These are phyloP conservation scores for Mycena chlorophos DNA, from an alignment of 768 basidiomycete genomes.

Conservation along the genomic window DNA sequence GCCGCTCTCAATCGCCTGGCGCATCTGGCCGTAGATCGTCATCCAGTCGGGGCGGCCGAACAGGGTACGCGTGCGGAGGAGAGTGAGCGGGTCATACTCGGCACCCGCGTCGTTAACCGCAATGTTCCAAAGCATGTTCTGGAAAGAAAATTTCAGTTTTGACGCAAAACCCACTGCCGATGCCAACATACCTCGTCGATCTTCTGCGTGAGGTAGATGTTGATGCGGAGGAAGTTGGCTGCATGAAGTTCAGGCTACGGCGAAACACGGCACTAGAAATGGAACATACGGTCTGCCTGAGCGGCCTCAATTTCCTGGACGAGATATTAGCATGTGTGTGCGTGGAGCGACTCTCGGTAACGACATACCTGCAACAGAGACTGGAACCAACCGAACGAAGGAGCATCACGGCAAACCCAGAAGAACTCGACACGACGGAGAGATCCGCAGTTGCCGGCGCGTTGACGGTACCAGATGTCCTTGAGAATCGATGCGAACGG, in stretches of 20 bases:
- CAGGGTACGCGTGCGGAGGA: constrained; percentile 84
- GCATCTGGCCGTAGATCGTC: constrained; percentile 72
- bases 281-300: constrained; percentile 79
- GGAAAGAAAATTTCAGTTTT: background rate
- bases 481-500: constrained; percentile 94
- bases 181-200: too few relatives aligned
- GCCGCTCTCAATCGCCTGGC: constrained; percentile 76
- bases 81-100: constrained; percentile 86
- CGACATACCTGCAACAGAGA: constrained; percentile 57
- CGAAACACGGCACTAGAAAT: background rate
- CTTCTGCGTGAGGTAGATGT: constrained; percentile 87
- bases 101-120: constrained; percentile 84
- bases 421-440: constrained; percentile 92
- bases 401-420: constrained; percentile 91
- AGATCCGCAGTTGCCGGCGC: constrained; percentile 70
- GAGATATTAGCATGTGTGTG: background rate
- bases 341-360: background rate
- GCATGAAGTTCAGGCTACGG: constrained; percentile 18
- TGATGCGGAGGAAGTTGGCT: constrained; percentile 93
- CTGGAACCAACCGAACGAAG: constrained; percentile 99
- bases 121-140: constrained; percentile 91
- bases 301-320: constrained; percentile 78
- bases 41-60: constrained; percentile 93
- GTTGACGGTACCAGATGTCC: constrained; percentile 94
- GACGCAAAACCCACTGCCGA: too few relatives aligned